Conservation (phyloP, 768 basidiomycete species). For the Boletus subparvulus region DNA sequence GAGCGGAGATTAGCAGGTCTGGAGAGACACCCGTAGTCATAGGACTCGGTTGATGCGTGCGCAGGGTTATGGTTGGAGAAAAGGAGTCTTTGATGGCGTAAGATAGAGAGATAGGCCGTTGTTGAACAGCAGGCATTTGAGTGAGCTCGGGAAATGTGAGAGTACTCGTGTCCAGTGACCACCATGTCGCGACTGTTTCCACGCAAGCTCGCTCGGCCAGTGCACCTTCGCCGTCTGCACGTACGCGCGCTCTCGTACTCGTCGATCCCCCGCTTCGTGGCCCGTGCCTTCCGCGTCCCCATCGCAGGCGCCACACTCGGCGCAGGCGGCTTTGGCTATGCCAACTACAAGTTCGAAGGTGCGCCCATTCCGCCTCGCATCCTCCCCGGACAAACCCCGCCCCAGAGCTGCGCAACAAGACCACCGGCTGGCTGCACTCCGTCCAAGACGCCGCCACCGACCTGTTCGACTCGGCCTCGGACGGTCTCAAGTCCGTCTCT, state of each 20-base stretch:
- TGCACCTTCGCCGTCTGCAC: slow-evolving; percentile 59
- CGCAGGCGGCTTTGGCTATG: slow-evolving; percentile 89
- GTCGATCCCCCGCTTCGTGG: slow-evolving; percentile 85
- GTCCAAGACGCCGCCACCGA: slow-evolving; percentile 63
- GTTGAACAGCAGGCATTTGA: too few species aligned
- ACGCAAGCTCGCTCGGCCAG: too few species aligned
- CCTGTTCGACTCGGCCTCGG: slow-evolving; percentile 70
- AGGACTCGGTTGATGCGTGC: too few species aligned
- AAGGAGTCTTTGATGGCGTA: too few species aligned
- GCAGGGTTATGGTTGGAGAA: too few species aligned
- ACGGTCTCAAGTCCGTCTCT: slow-evolving; percentile 59
- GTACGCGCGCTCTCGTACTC: slow-evolving; percentile 79
- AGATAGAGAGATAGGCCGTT: too few species aligned
- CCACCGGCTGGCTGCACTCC: slow-evolving; percentile 61
- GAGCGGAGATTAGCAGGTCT: too few species aligned
- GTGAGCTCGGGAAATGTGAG: too few species aligned
- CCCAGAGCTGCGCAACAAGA: slow-evolving; percentile 71
- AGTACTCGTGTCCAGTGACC: too few species aligned
- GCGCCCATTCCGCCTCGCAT: slow-evolving; percentile 18
- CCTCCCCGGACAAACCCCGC: not conserved
- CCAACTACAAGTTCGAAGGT: slow-evolving; percentile 98
- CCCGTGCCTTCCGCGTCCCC: slow-evolving; percentile 84
- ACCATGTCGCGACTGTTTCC: too few species aligned
- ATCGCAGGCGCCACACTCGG: slow-evolving; percentile 88
- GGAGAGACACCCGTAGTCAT: too few species aligned